Percentiles rank a stretch among this genome's conserved stretches.
phyloP scores from a whole-genome alignment of 2,329 filamentous ascomycete genomes.

The Tolypocladium inflatum region DNA sequence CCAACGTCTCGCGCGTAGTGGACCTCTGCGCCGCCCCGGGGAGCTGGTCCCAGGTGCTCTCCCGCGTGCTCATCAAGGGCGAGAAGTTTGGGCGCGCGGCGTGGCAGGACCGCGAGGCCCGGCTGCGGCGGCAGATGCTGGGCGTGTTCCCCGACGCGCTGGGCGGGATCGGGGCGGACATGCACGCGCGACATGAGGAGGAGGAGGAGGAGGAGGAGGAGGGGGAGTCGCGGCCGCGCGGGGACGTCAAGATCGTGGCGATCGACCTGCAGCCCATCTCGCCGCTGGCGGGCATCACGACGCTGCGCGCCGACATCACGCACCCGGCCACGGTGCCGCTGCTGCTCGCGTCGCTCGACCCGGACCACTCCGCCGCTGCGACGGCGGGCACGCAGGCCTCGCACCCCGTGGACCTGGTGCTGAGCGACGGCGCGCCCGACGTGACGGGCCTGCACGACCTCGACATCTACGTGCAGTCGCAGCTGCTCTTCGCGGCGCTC shows the following conservation, averaged over 20 bases:
- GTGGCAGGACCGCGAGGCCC: constrained; percentile 76
- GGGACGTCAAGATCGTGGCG: constrained; percentile 85
- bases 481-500: constrained; percentile 86
- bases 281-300: constrained; percentile 84
- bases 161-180: not conserved
- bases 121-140: constrained; percentile 52
- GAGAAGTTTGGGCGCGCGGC: constrained; percentile 80
- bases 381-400: constrained; percentile 42
- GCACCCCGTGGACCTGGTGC: constrained; percentile 81
- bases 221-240: constrained; percentile 35
- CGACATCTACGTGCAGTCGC: constrained; percentile 95
- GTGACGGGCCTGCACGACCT: constrained; percentile 95
- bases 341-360: constrained; percentile 74
- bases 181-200: not conserved
- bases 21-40: constrained; percentile 93
- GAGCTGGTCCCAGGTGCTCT: constrained; percentile 95
- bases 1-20: constrained; percentile 82
- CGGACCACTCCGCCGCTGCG: constrained; percentile 40
- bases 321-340: constrained; percentile 92
- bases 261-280: constrained; percentile 96
- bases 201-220: constrained; percentile 8
- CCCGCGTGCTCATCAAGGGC: constrained; percentile 83
- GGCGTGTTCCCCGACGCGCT: constrained; percentile 31
- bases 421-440: constrained; percentile 92
- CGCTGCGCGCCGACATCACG: constrained; percentile 90